phyloP scores from a whole-genome alignment of 2,329 filamentous ascomycete species.

The Penicillium sp. region DNA sequence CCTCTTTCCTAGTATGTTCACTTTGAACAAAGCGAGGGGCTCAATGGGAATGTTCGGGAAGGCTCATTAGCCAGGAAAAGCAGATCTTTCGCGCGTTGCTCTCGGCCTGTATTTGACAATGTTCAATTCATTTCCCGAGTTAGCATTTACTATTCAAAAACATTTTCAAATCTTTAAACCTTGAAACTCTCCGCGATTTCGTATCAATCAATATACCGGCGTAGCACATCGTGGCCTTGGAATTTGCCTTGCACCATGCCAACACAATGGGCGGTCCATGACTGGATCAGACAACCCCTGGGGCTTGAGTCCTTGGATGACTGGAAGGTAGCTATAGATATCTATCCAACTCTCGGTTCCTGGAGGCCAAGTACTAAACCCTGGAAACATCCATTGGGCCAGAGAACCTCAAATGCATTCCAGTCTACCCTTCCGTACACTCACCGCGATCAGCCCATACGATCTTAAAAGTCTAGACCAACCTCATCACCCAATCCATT shows the following conservation, averaged over 20 bases:
- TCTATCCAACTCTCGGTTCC: too few species aligned
- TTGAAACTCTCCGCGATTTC: too few species aligned
- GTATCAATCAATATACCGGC: not conserved
- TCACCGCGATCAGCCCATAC: too few species aligned
- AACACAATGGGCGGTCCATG: too few species aligned
- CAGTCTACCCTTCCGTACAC: too few species aligned
- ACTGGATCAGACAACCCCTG: too few species aligned
- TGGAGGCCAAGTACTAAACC: too few species aligned
- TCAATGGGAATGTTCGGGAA: not conserved
- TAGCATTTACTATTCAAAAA: conserved; percentile 14
- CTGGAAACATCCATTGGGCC: too few species aligned
- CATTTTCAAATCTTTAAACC: not conserved
- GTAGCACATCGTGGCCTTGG: not conserved
- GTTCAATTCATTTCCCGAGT: conserved; percentile 7
- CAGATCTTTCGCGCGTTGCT: not conserved
- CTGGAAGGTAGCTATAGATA: too few species aligned
- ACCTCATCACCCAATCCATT: not conserved
- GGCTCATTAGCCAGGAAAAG: conserved; percentile 16
- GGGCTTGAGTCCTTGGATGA: too few species aligned
- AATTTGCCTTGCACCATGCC: too few species aligned
- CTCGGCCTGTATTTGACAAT: conserved; percentile 3
- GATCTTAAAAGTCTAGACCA: not conserved
- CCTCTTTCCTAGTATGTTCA: conserved; percentile 1
- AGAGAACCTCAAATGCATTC: too few species aligned
- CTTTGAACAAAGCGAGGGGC: conserved; percentile 7